Evolutionary conservation across 2,329 filamentous ascomycete species (phyloP).

Genomic region (Venturia aucupariae): DNA sequence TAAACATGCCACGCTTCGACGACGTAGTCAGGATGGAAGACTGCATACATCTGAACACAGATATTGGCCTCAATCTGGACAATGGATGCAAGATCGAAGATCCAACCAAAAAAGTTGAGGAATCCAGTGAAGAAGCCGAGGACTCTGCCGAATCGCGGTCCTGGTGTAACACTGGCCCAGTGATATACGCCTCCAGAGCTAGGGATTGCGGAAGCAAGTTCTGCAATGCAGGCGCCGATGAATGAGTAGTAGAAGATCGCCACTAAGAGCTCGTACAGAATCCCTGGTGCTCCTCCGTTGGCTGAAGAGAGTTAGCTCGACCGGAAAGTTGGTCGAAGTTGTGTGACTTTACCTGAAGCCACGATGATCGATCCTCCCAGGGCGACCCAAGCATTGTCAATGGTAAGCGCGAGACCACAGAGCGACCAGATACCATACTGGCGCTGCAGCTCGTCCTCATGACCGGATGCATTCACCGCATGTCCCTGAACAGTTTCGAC

Average conservation of each 20-base stretch:
- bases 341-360: constrained; percentile 18
- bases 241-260: constrained; percentile 44
- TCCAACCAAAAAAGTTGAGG: constrained; percentile 31
- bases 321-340: constrained; percentile 27
- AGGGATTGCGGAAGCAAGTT: constrained; percentile 38
- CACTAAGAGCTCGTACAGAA: constrained; percentile 41
- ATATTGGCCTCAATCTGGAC: constrained; percentile 37
- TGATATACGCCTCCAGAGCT: constrained; percentile 41
- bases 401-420: constrained; percentile 32
- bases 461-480: constrained; percentile 41
- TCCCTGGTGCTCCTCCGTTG: constrained; percentile 28
- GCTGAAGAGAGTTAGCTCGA: constrained; percentile 41
- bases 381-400: constrained; percentile 35
- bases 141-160: constrained; percentile 2
- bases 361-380: constrained; percentile 39
- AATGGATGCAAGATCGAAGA: constrained; percentile 39
- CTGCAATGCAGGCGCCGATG: constrained; percentile 42
- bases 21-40: constrained; percentile 38
- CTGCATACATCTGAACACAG: constrained; percentile 39
- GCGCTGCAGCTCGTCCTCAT: constrained; percentile 43
- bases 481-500: constrained; percentile 18
- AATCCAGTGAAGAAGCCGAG: constrained; percentile 15
- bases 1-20: constrained; percentile 44
- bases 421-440: constrained; percentile 34
- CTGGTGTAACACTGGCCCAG: constrained; percentile 43